Evolutionary conservation across 768 basidiomycete genomes (phyloP).

Genomic region (Leccinum subtestaceum): DNA sequence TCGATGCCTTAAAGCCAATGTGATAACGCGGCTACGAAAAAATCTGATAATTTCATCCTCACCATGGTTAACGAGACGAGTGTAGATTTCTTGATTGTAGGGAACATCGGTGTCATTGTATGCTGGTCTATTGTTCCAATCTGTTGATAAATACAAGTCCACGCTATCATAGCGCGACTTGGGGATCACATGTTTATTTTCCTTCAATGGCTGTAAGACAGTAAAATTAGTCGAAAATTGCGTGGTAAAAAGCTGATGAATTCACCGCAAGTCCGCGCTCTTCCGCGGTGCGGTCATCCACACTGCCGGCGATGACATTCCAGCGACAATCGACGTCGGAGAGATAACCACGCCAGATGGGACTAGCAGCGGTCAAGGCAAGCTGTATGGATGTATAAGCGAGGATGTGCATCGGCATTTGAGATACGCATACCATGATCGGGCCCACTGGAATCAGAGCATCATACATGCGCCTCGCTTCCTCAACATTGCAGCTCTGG

Average conservation of each 20-base stretch:
- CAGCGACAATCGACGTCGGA: constrained; percentile 98
- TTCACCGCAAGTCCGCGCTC: constrained; percentile 80
- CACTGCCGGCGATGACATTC: constrained; percentile 98
- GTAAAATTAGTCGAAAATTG: constrained; percentile 4
- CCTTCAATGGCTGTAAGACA: constrained; percentile 62
- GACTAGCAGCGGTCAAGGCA: constrained; percentile 92
- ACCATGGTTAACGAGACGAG: constrained; percentile 75
- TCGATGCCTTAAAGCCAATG: constrained; percentile 64
- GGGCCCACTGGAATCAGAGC: constrained; percentile 94
- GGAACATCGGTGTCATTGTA: constrained; percentile 90
- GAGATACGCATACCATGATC: constrained; percentile 66
- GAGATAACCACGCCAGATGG: constrained; percentile 90
- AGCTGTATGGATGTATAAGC: constrained; percentile 50
- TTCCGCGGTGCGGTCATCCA: constrained; percentile 94
- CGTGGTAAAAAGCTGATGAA: constrained; percentile 25
- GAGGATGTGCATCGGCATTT: not conserved
- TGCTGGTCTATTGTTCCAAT: constrained; percentile 84
- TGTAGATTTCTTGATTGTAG: constrained; percentile 70
- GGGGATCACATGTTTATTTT: constrained; percentile 76
- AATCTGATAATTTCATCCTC: constrained; percentile 13
- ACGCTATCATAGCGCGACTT: constrained; percentile 98
- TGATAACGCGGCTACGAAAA: not conserved
- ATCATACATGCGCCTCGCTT: constrained; percentile 93
- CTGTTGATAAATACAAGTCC: constrained; percentile 85
- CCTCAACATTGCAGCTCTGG: constrained; percentile 91